A percentile compares a stretch with the other conserved stretches of the same genome.
These are phyloP conservation scores for Coniferiporia sulphurascens DNA, from an alignment of 1,284 basidiomycete species.

Conservation along the genomic window DNA sequence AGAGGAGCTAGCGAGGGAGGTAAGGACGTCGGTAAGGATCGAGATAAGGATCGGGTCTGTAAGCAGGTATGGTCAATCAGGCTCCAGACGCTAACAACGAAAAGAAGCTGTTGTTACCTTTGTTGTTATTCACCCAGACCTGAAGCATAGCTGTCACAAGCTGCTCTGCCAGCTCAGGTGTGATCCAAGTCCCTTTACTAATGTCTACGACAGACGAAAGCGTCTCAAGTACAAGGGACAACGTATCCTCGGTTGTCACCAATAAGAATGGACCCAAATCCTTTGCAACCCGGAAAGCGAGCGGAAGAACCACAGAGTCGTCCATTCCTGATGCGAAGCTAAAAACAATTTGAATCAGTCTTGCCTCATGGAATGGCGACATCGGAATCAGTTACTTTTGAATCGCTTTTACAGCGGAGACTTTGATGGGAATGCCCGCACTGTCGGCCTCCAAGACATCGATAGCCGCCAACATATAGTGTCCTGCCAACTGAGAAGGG, in stretches of 20 bases:
- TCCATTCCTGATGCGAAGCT: slow-evolving; percentile 69
- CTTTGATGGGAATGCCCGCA: slow-evolving; percentile 80
- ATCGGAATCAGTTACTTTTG: slow-evolving; percentile 60
- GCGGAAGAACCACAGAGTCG: slow-evolving; percentile 53
- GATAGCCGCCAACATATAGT: slow-evolving; percentile 85
- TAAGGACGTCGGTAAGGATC: slow-evolving; percentile 80
- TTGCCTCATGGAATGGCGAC: neutral
- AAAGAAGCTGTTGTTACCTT: slow-evolving; percentile 43
- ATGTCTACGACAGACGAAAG: slow-evolving; percentile 75
- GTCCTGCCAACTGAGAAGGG: slow-evolving; percentile 64
- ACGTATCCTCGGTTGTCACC: slow-evolving; percentile 79
- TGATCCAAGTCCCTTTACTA: slow-evolving; percentile 67
- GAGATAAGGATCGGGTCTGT: slow-evolving; percentile 87
- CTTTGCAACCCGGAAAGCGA: slow-evolving; percentile 73
- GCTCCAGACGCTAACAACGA: neutral
- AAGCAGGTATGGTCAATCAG: neutral
- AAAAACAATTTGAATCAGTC: slow-evolving; percentile 15
- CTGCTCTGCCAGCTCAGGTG: slow-evolving; percentile 55
- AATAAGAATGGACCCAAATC: slow-evolving; percentile 82
- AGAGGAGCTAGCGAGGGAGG: slow-evolving; percentile 59
- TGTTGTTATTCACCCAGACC: slow-evolving; percentile 81
- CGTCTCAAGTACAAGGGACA: slow-evolving; percentile 88
- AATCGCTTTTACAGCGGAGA: slow-evolving; percentile 90
- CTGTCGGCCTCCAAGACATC: slow-evolving; percentile 73
- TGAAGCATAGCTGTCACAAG: slow-evolving; percentile 65